Conservation (phyloP, 192 early-diverging fungal species). For the Dimargaris cristalligena region DNA sequence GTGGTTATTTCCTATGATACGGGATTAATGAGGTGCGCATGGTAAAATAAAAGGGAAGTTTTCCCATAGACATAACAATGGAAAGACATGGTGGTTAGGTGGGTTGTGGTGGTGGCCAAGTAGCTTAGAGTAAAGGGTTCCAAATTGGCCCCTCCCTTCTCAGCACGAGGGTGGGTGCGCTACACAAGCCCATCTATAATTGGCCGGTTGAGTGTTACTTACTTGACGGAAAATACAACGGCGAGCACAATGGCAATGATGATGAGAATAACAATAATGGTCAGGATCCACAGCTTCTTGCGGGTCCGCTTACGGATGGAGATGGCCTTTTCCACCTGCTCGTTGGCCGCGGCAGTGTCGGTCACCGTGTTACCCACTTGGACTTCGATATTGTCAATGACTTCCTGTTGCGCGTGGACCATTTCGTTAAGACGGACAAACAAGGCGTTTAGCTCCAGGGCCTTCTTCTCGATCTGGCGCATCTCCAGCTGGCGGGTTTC, state of each 20-base stretch:
- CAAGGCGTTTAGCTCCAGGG: slow-evolving; percentile 24
- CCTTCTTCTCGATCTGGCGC: slow-evolving; percentile 26
- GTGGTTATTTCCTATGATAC: too few relatives aligned
- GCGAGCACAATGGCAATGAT: slow-evolving; percentile 30
- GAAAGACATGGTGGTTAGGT: too few relatives aligned
- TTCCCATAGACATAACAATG: background rate
- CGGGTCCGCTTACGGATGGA: slow-evolving; percentile 25
- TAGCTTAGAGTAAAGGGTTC: background rate
- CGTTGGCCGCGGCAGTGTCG: slow-evolving; percentile 19
- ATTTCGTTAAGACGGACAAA: slow-evolving; percentile 27
- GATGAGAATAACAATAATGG: slow-evolving; percentile 29
- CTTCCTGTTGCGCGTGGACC: slow-evolving; percentile 32
- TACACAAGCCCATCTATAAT: background rate
- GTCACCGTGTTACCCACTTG: slow-evolving; percentile 24
- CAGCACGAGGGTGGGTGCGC: background rate
- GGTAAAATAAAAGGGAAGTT: background rate
- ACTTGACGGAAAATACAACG: background rate
- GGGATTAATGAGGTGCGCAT: too few relatives aligned
- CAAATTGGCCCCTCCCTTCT: too few relatives aligned
- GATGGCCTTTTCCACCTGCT: slow-evolving; percentile 28
- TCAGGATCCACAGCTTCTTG: slow-evolving; percentile 31
- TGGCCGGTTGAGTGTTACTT: background rate
- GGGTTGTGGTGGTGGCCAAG: too few relatives aligned
- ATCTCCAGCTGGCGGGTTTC: slow-evolving; percentile 30
- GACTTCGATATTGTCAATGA: slow-evolving; percentile 27